Evolutionary conservation across 1,139 yeast species (phyloP).

Genomic region (Kodamaea plutei): DNA sequence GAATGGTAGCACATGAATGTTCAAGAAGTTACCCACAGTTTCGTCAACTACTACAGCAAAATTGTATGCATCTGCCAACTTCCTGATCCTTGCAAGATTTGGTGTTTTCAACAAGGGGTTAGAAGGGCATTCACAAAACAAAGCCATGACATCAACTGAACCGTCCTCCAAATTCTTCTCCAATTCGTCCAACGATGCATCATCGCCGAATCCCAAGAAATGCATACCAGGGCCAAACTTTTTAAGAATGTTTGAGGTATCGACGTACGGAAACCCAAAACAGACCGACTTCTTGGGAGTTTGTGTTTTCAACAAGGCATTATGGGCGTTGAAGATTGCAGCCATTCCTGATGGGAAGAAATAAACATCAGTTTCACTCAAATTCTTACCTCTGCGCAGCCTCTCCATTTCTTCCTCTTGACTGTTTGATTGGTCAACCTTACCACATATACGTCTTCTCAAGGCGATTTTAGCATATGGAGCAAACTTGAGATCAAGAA

Average conservation of each 20-base stretch:
- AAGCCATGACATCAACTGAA: slow-evolving; percentile 56
- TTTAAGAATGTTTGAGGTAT: slow-evolving; percentile 76
- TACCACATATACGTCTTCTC: slow-evolving; percentile 70
- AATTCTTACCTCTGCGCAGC: slow-evolving; percentile 28
- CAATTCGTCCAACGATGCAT: slow-evolving; percentile 60
- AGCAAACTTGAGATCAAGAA: slow-evolving; percentile 72
- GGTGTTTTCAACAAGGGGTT: slow-evolving; percentile 88
- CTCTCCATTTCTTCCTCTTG: slow-evolving; percentile 30
- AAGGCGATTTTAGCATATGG: slow-evolving; percentile 72
- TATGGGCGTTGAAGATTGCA: slow-evolving; percentile 79
- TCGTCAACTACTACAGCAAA: slow-evolving; percentile 88
- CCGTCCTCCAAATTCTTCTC: slow-evolving; percentile 61
- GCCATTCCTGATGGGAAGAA: slow-evolving; percentile 93
- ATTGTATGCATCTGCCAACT: slow-evolving; percentile 61
- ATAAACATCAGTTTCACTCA: slow-evolving; percentile 65
- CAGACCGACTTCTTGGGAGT: slow-evolving; percentile 68
- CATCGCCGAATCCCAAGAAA: slow-evolving; percentile 83
- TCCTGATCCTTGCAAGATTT: slow-evolving; percentile 57
- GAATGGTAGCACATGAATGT: slow-evolving; percentile 75
- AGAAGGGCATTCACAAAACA: slow-evolving; percentile 92
- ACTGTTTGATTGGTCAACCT: slow-evolving; percentile 45
- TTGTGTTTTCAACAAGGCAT: slow-evolving; percentile 45
- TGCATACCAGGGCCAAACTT: slow-evolving; percentile 89
- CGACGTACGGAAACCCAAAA: slow-evolving; percentile 94
- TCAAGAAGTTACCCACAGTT: slow-evolving; percentile 86